Evolutionary conservation across 805 yeast genomes (phyloP).

Genomic region (Nakazawaea pomicola): DNA sequence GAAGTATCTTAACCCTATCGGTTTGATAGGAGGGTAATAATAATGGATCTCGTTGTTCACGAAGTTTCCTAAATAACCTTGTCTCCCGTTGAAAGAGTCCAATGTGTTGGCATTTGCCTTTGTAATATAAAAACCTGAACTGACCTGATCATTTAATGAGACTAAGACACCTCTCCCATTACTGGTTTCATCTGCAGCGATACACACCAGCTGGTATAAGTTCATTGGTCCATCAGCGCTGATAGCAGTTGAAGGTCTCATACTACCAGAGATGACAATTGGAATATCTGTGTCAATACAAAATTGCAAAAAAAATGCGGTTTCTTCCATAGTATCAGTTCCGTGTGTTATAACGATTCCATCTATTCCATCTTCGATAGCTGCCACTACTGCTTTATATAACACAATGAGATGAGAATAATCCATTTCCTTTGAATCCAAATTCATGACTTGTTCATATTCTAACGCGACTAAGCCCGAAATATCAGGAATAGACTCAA

Average conservation of each 20-base stretch:
- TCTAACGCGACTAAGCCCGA: constrained; percentile 48
- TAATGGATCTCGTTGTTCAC: constrained; percentile 62
- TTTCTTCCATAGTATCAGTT: constrained; percentile 66
- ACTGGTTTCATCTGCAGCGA: constrained; percentile 49
- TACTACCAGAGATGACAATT: constrained; percentile 65
- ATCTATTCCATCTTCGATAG: constrained; percentile 37
- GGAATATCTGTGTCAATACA: constrained; percentile 40
- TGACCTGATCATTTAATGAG: constrained; percentile 62
- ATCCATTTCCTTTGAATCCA: constrained; percentile 56
- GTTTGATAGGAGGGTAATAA: constrained; percentile 52
- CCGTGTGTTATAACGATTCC: constrained; percentile 69
- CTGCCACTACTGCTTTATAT: constrained; percentile 39
- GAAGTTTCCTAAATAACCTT: constrained; percentile 67
- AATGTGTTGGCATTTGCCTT: constrained; percentile 66
- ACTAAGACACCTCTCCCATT: constrained; percentile 57
- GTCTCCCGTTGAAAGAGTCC: constrained; percentile 69
- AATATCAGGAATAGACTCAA: constrained; percentile 52
- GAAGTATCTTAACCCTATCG: constrained; percentile 46
- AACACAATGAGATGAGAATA: constrained; percentile 39
- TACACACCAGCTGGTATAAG: constrained; percentile 62
- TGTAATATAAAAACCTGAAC: constrained; percentile 66
- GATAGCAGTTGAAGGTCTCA: constrained; percentile 69
- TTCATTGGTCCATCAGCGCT: constrained; percentile 74
- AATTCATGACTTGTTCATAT: constrained; percentile 58
- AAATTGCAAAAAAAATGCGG: constrained; percentile 57